These are phyloP conservation scores for Tolypocladium ovalisporum DNA, from an alignment of 2,329 filamentous ascomycete genomes.

Conservation along the genomic window DNA sequence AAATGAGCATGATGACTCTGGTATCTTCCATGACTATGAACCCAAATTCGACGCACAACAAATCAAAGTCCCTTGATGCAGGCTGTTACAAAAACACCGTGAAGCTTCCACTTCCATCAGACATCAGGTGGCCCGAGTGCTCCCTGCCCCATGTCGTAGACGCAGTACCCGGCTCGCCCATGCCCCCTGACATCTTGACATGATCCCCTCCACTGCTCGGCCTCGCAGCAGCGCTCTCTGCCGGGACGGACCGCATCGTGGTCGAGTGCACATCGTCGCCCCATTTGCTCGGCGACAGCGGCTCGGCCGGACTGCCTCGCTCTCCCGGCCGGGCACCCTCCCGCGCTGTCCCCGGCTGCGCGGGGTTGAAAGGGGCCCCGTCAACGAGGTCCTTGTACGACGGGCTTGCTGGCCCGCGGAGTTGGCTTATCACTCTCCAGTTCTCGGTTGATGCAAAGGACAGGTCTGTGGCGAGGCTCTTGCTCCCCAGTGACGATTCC, in stretches of 20 bases:
- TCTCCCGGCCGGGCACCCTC: constrained; percentile 7
- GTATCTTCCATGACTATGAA: not conserved
- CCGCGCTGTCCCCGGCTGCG: constrained; percentile 13
- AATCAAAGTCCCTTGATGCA: not conserved
- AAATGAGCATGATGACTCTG: not conserved
- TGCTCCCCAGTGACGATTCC: constrained; percentile 9
- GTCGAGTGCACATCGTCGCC: constrained; percentile 2
- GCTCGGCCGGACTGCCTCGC: constrained; percentile 4
- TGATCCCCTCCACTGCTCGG: constrained; percentile 2
- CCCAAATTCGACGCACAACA: not conserved
- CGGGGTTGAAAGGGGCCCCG: constrained; percentile 26
- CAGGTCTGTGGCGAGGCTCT: constrained; percentile 14
- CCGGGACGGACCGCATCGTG: constrained; percentile 3
- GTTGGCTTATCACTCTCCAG: constrained; percentile 19
- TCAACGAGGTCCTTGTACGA: constrained; percentile 23
- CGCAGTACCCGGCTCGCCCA: not conserved
- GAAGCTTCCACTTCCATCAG: constrained; percentile 15
- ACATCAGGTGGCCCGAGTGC: constrained; percentile 8
- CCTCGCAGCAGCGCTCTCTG: constrained; percentile 1
- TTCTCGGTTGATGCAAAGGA: constrained; percentile 27
- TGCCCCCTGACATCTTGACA: constrained; percentile 6
- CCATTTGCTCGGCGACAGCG: constrained; percentile 5
- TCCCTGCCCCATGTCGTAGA: constrained; percentile 6
- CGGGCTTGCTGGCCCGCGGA: constrained; percentile 13
- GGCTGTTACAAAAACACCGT: constrained; percentile 12